Evolutionary conservation across 208 protist species (phyloP).

Genomic region (Zelonia costaricensis): DNA sequence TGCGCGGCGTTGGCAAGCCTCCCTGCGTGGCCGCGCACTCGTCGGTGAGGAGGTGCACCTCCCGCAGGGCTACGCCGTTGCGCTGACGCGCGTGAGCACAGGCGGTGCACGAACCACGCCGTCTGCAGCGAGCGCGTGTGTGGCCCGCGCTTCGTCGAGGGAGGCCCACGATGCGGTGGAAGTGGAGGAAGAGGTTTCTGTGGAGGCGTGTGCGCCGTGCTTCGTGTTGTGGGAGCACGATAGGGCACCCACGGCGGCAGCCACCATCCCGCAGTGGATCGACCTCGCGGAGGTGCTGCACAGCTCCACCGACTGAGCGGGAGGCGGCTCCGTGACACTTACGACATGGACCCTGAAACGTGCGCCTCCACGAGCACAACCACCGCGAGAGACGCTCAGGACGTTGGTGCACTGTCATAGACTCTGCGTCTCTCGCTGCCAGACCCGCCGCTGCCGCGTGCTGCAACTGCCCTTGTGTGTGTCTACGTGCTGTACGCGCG

Average conservation of each 20-base stretch:
- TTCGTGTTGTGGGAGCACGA: slow-evolving; percentile 74
- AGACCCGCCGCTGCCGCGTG: too few relatives aligned
- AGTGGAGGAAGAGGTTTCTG: slow-evolving; percentile 13
- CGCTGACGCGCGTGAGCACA: slow-evolving; percentile 1
- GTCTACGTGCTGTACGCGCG: too few relatives aligned
- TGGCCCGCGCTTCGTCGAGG: too few relatives aligned
- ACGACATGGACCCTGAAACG: too few relatives aligned
- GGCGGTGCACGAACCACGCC: neutral
- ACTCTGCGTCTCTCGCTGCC: too few relatives aligned
- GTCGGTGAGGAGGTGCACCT: slow-evolving; percentile 33
- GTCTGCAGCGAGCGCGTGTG: too few relatives aligned
- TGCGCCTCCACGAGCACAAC: too few relatives aligned
- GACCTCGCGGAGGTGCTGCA: slow-evolving; percentile 48
- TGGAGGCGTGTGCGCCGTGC: slow-evolving; percentile 19
- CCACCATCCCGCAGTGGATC: slow-evolving; percentile 54
- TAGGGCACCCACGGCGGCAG: slow-evolving; percentile 23
- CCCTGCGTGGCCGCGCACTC: slow-evolving; percentile 39
- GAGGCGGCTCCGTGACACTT: too few relatives aligned
- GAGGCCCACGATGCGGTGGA: neutral
- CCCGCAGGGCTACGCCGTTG: slow-evolving; percentile 35
- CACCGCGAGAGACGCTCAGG: too few relatives aligned
- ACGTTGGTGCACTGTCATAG: too few relatives aligned
- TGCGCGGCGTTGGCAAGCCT: slow-evolving; percentile 9
- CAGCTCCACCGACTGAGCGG: neutral
- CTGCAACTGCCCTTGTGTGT: too few relatives aligned